Base-by-base conservation (phyloP, 1,139 yeast genomes). In the Protomyces lactucae-debilis region DNA sequence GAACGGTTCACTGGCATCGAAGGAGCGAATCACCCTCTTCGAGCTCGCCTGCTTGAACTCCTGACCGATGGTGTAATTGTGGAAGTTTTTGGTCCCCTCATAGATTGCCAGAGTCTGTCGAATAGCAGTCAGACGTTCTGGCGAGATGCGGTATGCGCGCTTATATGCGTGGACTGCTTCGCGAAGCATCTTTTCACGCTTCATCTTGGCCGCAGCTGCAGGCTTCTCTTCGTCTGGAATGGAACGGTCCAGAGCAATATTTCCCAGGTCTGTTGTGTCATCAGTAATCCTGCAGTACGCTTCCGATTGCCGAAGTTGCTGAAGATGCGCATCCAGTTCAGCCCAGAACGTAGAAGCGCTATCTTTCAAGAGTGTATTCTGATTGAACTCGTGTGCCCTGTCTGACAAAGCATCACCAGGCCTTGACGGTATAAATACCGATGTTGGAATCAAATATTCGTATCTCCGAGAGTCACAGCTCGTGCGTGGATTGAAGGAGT, bases 381-480 rank as follows among this genome's bases (percentile, higher is more conserved):
- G 39, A 35, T 57, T 52, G 21, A 32, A 43, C 4, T 21, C 14
- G 36, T 32, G 36, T 10, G 55, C 28, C 40, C 84, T 83, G 66
- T 83, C 79, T 53, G 84, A 85, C 68, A 93, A 78, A 36, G 90
- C 80, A 55, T 80, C 78, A 10, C 96, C 96, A 72, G 87, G 86
- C 12, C 48, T n/a, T n/a, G 98, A 97, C 3, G 96, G 95, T 66
- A 93, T 77, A 69, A 93, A 84, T 0, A 96, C 84, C 74, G 89
- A 91, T 0, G 96, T 88, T 48, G 99, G 99, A 72, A 93, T 82
- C 71, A 95, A 78, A 73, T 93, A 93, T 78, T 93, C 99, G 75
- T 93, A 93, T 68, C 95, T 82, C 74, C 99, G 83, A 10, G 97
- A 90, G 3, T 95, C 87, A 76, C 99, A 95, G 87, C 91, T 84